phyloP scores from a whole-genome alignment of 768 basidiomycete species.

The Calvatia gigantea region DNA sequence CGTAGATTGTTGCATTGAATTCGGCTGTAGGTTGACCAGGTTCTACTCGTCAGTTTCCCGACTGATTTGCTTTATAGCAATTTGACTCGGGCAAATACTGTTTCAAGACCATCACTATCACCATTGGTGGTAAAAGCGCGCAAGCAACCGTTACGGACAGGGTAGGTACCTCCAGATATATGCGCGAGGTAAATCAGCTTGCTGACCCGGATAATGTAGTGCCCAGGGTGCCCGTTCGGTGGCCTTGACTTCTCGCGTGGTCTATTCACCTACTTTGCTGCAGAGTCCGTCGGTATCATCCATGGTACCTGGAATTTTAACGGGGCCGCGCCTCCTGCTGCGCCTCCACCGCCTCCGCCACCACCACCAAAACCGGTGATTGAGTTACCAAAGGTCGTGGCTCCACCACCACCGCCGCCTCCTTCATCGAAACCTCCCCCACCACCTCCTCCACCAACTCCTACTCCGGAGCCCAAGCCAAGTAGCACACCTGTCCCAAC shows the following conservation, averaged over 20 bases:
- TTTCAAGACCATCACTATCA: constrained; percentile 58
- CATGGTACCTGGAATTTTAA: constrained; percentile 46
- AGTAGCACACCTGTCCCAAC: not conserved
- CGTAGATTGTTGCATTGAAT: constrained; percentile 52
- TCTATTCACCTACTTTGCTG: constrained; percentile 52
- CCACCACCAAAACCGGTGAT: constrained; percentile 11
- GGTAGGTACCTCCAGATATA: constrained; percentile 31
- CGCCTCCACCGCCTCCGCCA: constrained; percentile 14
- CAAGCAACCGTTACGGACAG: constrained; percentile 60
- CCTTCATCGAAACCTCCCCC: constrained; percentile 10
- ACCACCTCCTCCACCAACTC: constrained; percentile 4
- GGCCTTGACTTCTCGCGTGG: constrained; percentile 62
- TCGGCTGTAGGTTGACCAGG: constrained; percentile 25
- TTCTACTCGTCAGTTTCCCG: not conserved
- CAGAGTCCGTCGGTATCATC: constrained; percentile 40
- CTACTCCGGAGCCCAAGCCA: constrained; percentile 5
- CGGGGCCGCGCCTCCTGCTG: constrained; percentile 19
- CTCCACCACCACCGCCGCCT: constrained; percentile 13
- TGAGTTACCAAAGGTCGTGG: constrained; percentile 13
- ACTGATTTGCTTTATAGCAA: constrained; percentile 39
- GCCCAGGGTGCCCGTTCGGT: constrained; percentile 56
- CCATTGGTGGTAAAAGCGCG: constrained; percentile 52
- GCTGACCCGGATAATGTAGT: constrained; percentile 35
- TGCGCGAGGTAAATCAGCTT: not conserved
- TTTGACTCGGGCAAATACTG: constrained; percentile 51